Evolutionary conservation across 1,139 yeast species (phyloP).

Genomic region (Taphrina populina): DNA sequence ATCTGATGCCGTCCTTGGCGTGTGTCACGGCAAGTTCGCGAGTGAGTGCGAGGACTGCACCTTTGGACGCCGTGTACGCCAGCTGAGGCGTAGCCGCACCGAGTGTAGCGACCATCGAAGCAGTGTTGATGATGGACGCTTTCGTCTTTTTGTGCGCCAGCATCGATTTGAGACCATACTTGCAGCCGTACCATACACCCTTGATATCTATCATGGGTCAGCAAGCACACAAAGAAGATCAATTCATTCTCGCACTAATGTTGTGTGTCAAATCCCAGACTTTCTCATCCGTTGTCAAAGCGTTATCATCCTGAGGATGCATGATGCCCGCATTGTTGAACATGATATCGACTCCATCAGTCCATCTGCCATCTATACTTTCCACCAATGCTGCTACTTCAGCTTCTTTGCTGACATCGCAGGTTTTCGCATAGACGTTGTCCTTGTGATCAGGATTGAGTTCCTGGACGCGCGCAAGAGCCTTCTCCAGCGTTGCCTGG

Average conservation of each 20-base stretch:
- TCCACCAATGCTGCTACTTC: constrained; percentile 46
- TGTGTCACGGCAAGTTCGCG: constrained; percentile 68
- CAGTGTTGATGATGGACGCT: constrained; percentile 62
- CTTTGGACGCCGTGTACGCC: constrained; percentile 49
- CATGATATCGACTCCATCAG: constrained; percentile 60
- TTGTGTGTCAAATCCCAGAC: constrained; percentile 55
- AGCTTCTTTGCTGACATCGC: constrained; percentile 46
- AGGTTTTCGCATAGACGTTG: constrained; percentile 42
- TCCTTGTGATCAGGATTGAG: constrained; percentile 39
- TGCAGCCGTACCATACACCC: constrained; percentile 61
- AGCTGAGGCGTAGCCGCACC: constrained; percentile 49
- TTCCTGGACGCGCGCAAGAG: constrained; percentile 42
- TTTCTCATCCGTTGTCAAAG: constrained; percentile 47
- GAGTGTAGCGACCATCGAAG: constrained; percentile 61
- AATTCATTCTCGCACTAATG: constrained; percentile 42
- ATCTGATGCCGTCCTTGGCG: constrained; percentile 66
- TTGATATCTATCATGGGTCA: constrained; percentile 48
- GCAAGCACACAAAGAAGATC: neutral
- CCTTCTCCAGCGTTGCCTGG: constrained; percentile 43
- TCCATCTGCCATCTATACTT: constrained; percentile 52
- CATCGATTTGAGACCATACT: constrained; percentile 54
- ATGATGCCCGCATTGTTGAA: constrained; percentile 76
- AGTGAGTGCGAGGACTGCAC: constrained; percentile 50
- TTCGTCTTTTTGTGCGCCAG: constrained; percentile 51
- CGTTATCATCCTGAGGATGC: constrained; percentile 62